A percentile compares a stretch with the other conserved stretches of the same genome.
phyloP scores from a whole-genome alignment of 2,329 filamentous ascomycete genomes.

The Aspergillus alliaceus region DNA sequence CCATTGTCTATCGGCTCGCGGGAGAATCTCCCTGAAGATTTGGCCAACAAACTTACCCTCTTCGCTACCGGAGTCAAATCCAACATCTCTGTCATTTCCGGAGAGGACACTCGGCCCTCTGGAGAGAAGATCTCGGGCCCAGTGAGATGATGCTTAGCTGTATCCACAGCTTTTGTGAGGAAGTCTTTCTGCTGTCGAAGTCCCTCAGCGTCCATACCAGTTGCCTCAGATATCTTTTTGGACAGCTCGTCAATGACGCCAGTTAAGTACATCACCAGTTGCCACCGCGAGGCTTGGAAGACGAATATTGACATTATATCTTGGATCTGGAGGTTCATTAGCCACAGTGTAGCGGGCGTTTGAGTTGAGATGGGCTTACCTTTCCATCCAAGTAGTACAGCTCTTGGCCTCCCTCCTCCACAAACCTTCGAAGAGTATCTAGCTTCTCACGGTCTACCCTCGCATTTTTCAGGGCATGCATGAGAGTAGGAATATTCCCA shows the following conservation, averaged over 20 bases:
- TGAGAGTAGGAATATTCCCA: constrained; percentile 65
- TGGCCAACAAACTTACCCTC: constrained; percentile 25
- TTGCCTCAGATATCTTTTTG: constrained; percentile 45
- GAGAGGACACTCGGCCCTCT: constrained; percentile 37
- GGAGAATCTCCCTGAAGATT: constrained; percentile 17
- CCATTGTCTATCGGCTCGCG: constrained; percentile 25
- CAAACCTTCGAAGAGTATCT: constrained; percentile 76
- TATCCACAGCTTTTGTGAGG: constrained; percentile 70
- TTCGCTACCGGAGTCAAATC: constrained; percentile 29
- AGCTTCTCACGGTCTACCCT: constrained; percentile 91
- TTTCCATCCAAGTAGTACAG: constrained; percentile 69
- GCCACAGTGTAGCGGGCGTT: background rate
- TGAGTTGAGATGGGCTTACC: constrained; percentile 29
- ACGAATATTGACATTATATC: constrained; percentile 84
- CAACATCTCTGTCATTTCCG: constrained; percentile 24
- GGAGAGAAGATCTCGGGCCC: constrained; percentile 87
- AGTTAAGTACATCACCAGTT: constrained; percentile 71
- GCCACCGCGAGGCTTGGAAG: constrained; percentile 81
- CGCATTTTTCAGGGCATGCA: constrained; percentile 66
- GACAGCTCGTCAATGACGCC: constrained; percentile 58
- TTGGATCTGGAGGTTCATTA: constrained; percentile 60
- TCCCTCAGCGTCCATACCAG: constrained; percentile 44
- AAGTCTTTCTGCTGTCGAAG: constrained; percentile 59
- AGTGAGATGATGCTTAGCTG: constrained; percentile 77
- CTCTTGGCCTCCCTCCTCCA: constrained; percentile 74